Percentiles rank a stretch among this genome's conserved stretches.
Evolutionary conservation across 78 protist genomes (phyloP).

Genomic region (Dictyostelium citrinum): DNA sequence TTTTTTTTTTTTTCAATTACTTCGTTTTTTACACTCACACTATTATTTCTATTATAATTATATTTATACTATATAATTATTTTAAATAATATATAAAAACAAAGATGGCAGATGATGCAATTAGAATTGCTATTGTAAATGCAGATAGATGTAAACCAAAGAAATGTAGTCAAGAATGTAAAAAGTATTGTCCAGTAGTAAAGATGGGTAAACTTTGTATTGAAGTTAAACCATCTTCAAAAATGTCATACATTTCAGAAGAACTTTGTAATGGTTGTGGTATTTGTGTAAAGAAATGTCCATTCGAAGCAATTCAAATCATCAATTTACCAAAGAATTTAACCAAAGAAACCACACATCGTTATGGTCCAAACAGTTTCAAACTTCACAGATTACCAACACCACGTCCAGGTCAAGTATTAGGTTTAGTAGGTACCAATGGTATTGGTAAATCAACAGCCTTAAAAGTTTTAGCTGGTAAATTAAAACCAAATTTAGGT

Average conservation of each 20-base stretch:
- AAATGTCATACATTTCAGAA: constrained; percentile 96
- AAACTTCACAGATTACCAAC: constrained; percentile 99
- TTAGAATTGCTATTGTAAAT: constrained; percentile 98
- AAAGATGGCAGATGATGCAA: constrained; percentile 76
- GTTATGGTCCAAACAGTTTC: constrained; percentile 99
- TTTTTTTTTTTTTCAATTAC: background rate
- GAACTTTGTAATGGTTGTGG: constrained; percentile 99
- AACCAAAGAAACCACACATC: constrained; percentile 94
- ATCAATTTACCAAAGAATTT: constrained; percentile 98
- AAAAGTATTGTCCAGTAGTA: constrained; percentile 98
- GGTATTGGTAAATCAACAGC: constrained; percentile 99
- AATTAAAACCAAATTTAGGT: constrained; percentile 99
- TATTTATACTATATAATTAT: background rate
- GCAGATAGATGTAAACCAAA: constrained; percentile 98
- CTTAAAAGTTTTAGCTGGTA: constrained; percentile 97
- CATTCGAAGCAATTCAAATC: constrained; percentile 98
- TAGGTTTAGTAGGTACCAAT: constrained; percentile 99
- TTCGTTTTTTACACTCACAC: background rate
- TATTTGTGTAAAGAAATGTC: constrained; percentile 99
- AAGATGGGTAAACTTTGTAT: constrained; percentile 97
- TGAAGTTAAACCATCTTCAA: constrained; percentile 92
- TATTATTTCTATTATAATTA: background rate
- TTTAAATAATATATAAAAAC: background rate
- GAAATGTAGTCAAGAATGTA: constrained; percentile 98
- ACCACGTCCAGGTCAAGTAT: constrained; percentile 99